A percentile compares a stretch with the other conserved stretches of the same genome.
These are phyloP conservation scores for Monascus ruber DNA, from an alignment of 2,329 filamentous ascomycete genomes.

Conservation along the genomic window DNA sequence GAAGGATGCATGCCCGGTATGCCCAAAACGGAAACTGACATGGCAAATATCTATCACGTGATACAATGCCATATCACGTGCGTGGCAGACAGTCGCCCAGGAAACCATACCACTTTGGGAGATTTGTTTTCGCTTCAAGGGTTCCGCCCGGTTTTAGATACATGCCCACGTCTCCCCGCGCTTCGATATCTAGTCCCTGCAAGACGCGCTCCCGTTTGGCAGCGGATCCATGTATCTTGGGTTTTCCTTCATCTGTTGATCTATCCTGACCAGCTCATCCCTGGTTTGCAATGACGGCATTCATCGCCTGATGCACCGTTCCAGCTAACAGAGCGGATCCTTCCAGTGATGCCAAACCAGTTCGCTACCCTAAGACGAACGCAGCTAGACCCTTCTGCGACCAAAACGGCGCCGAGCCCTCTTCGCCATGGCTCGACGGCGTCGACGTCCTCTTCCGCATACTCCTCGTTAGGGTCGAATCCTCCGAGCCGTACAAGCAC, in stretches of 20 bases:
- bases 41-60: too few species aligned
- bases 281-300: not conserved
- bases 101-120: conserved; percentile 23
- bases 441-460: conserved; percentile 44
- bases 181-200: too few species aligned
- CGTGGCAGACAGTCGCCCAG: conserved; percentile 1
- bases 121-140: conserved; percentile 26
- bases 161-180: too few species aligned
- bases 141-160: too few species aligned
- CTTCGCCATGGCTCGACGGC: conserved; percentile 44
- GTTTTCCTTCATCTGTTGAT: not conserved
- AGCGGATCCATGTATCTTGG: not conserved
- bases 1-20: too few species aligned
- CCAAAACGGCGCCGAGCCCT: conserved; percentile 35
- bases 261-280: not conserved
- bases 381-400: conserved; percentile 29
- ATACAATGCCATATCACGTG: too few species aligned
- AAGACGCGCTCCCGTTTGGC: too few species aligned
- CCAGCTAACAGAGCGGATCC: conserved; percentile 11
- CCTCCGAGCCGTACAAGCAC: conserved; percentile 54
- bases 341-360: conserved; percentile 29
- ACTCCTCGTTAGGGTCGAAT: conserved; percentile 40
- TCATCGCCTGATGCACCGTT: conserved; percentile 4
- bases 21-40: too few species aligned
- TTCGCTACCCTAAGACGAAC: conserved; percentile 24